phyloP scores from a whole-genome alignment of 306 rosid species.

The Coriaria nepalensis region DNA sequence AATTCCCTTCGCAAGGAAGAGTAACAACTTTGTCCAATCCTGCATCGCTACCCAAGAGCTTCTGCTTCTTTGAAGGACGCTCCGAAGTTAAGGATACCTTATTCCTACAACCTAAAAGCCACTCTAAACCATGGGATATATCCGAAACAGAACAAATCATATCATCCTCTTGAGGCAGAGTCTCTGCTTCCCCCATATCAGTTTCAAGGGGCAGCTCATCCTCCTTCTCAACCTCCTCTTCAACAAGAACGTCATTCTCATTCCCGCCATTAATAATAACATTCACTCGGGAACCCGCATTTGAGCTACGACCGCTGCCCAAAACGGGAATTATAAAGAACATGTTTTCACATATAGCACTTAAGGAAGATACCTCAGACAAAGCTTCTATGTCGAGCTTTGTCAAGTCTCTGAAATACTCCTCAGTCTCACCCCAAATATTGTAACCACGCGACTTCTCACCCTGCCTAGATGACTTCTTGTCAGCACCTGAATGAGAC shows the following conservation, averaged over 20 bases:
- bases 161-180: slow-evolving; percentile 18
- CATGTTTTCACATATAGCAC: slow-evolving; percentile 26
- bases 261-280: neutral
- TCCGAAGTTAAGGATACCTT: slow-evolving; percentile 54
- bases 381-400: slow-evolving; percentile 52
- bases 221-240: slow-evolving; percentile 20
- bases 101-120: slow-evolving; percentile 79
- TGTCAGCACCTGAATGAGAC: slow-evolving; percentile 48
- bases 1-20: slow-evolving; percentile 41
- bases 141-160: slow-evolving; percentile 14
- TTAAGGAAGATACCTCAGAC: slow-evolving; percentile 32
- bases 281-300: slow-evolving; percentile 15
- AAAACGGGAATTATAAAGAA: slow-evolving; percentile 37
- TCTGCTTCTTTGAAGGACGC: slow-evolving; percentile 87
- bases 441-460: slow-evolving; percentile 36
- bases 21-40: slow-evolving; percentile 68
- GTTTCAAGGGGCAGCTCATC: slow-evolving; percentile 18
- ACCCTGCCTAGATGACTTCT: slow-evolving; percentile 45
- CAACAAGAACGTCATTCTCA: slow-evolving; percentile 10
- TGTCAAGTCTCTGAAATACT: slow-evolving; percentile 59
- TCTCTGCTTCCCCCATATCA: slow-evolving; percentile 21
- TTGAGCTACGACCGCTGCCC: slow-evolving; percentile 21
- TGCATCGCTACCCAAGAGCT: slow-evolving; percentile 69
- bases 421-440: slow-evolving; percentile 72
- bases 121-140: slow-evolving; percentile 35